Conservation (phyloP, 257 asterid species). For the Coffea canephora region DNA sequence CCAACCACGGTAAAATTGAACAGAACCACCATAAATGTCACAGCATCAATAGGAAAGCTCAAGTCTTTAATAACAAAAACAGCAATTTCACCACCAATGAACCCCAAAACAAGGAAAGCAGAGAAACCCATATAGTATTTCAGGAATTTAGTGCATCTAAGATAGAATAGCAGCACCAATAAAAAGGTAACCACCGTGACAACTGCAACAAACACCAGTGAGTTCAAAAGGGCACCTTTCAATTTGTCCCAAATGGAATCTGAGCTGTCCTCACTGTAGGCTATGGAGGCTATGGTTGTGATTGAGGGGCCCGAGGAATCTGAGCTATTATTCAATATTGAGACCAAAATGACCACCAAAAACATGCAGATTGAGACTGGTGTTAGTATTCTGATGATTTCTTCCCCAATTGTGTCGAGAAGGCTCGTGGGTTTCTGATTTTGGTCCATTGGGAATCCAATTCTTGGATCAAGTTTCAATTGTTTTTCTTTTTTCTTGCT, state of each 20-base stretch:
- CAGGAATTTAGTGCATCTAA: slow-evolving; percentile 89
- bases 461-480: background rate
- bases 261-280: slow-evolving; percentile 68
- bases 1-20: slow-evolving; percentile 86
- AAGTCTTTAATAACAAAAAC: slow-evolving; percentile 49
- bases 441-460: slow-evolving; percentile 57
- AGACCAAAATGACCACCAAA: slow-evolving; percentile 70
- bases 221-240: slow-evolving; percentile 91
- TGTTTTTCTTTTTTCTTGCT: background rate
- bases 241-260: slow-evolving; percentile 91
- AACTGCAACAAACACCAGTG: slow-evolving; percentile 72
- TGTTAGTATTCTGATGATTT: slow-evolving; percentile 73
- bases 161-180: slow-evolving; percentile 76
- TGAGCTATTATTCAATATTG: slow-evolving; percentile 54
- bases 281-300: slow-evolving; percentile 69
- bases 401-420: slow-evolving; percentile 86
- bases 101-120: slow-evolving; percentile 76
- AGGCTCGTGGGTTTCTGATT: slow-evolving; percentile 48
- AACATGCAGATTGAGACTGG: slow-evolving; percentile 98
- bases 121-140: slow-evolving; percentile 98
- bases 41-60: slow-evolving; percentile 63
- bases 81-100: slow-evolving; percentile 85
- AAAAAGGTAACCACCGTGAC: slow-evolving; percentile 84
- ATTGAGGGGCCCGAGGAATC: slow-evolving; percentile 39
- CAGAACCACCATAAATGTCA: slow-evolving; percentile 59